Percentiles rank a stretch among this genome's conserved stretches.
These are phyloP conservation scores for Pseudogymnoascus sp. DNA, from an alignment of 2,329 filamentous ascomycete genomes.

Conservation along the genomic window DNA sequence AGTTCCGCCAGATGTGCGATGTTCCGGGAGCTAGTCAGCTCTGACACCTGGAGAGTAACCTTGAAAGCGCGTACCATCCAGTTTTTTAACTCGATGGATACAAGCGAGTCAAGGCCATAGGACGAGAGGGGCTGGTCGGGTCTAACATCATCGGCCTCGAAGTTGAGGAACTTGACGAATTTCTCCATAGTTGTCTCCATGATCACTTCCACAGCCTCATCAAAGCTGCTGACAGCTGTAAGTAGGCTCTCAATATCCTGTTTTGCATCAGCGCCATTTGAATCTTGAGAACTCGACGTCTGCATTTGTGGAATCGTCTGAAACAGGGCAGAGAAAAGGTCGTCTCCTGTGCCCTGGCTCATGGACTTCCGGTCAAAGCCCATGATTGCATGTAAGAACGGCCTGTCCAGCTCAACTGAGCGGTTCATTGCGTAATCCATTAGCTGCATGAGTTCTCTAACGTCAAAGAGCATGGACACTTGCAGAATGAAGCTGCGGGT, in stretches of 20 bases:
- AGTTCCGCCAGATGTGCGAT: conserved; percentile 23
- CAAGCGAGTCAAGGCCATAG: conserved; percentile 18
- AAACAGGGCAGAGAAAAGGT: conserved; percentile 19
- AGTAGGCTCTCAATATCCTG: not conserved
- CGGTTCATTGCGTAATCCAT: conserved; percentile 22
- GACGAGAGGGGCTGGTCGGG: not conserved
- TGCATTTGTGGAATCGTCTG: not conserved
- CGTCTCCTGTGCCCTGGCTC: conserved; percentile 17
- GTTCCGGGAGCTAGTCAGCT: conserved; percentile 22
- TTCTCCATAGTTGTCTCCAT: not conserved
- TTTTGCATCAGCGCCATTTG: not conserved
- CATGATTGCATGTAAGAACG: conserved; percentile 14
- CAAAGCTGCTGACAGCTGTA: not conserved
- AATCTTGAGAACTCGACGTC: not conserved
- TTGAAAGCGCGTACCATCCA: conserved; percentile 22
- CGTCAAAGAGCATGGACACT: conserved; percentile 18
- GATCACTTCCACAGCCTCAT: not conserved
- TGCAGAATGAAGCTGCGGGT: conserved; percentile 14
- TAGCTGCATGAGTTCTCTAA: conserved; percentile 22
- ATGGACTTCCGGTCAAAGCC: conserved; percentile 20
- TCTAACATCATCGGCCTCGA: conserved; percentile 14
- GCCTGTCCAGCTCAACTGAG: conserved; percentile 16
- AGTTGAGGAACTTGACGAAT: conserved; percentile 24
- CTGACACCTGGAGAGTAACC: conserved; percentile 25
- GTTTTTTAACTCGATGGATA: conserved; percentile 17